Percentiles rank a stretch among this genome's conserved stretches.
These are phyloP conservation scores for Monosporascus sp. DNA, from an alignment of 2,329 filamentous ascomycete species.

Conservation along the genomic window DNA sequence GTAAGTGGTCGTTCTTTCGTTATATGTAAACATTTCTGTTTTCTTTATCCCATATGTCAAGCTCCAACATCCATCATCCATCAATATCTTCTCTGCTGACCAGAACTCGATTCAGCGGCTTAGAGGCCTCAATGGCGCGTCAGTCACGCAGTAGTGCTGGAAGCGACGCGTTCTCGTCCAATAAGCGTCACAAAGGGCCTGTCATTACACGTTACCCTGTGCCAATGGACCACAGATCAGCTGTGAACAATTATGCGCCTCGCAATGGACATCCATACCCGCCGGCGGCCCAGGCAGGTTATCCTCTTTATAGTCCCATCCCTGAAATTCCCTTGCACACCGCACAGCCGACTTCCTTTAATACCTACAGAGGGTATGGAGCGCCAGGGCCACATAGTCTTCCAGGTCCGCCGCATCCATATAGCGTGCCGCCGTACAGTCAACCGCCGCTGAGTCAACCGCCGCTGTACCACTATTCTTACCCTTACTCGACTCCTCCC, in stretches of 20 bases:
- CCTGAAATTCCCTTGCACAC: constrained; percentile 1
- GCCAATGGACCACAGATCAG: constrained; percentile 13
- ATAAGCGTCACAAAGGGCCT: constrained; percentile 23
- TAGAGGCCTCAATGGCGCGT: constrained; percentile 25
- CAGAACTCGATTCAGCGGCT: constrained; percentile 13
- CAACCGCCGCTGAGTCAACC: background rate
- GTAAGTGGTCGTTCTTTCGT: constrained; percentile 17
- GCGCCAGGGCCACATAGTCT: background rate
- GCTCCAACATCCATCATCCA: background rate
- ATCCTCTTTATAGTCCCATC: constrained; percentile 8
- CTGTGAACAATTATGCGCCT: constrained; percentile 11
- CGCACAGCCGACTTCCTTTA: background rate
- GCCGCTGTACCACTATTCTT: background rate
- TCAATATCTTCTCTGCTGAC: background rate
- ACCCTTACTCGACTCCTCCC: background rate
- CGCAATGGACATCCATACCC: constrained; percentile 11
- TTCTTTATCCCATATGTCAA: background rate
- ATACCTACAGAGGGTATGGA: background rate
- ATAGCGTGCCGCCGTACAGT: background rate
- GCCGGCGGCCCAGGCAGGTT: constrained; percentile 12
- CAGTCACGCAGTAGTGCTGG: constrained; percentile 18
- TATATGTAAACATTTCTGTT: background rate
- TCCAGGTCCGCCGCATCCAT: background rate
- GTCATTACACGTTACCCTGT: constrained; percentile 27
- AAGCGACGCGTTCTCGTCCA: constrained; percentile 12